phyloP scores from a whole-genome alignment of 2,329 filamentous ascomycete species.

The Trichophyton mentagrophytes region DNA sequence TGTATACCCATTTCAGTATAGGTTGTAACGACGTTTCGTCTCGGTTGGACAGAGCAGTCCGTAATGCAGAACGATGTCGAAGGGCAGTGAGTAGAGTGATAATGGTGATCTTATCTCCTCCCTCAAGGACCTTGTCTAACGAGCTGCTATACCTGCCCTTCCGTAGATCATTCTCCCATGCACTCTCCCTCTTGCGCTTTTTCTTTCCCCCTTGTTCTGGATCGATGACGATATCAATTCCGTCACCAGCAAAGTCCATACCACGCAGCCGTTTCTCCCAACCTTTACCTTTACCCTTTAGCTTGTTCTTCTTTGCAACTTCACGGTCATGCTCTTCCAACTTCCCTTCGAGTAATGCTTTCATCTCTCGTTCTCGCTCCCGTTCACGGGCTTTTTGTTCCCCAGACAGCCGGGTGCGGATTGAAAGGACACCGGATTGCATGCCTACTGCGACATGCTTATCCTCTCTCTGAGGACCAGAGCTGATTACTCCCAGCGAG shows the following conservation, averaged over 20 bases:
- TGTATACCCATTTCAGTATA: conserved; percentile 68
- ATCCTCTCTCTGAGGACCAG: conserved; percentile 59
- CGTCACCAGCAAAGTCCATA: conserved; percentile 71
- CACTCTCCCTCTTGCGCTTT: conserved; percentile 52
- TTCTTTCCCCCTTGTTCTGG: conserved; percentile 47
- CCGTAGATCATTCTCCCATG: conserved; percentile 72
- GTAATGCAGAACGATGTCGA: conserved; percentile 73
- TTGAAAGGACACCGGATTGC: conserved; percentile 80
- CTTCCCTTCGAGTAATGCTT: conserved; percentile 62
- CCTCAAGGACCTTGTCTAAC: conserved; percentile 63
- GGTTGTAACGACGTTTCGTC: conserved; percentile 73
- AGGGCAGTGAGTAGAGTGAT: conserved; percentile 73
- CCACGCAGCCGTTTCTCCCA: conserved; percentile 52
- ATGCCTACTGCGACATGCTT: conserved; percentile 91
- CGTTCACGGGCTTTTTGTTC: conserved; percentile 63
- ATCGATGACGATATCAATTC: conserved; percentile 77
- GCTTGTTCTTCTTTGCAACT: conserved; percentile 55
- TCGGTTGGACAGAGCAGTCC: conserved; percentile 64
- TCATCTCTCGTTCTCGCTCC: conserved; percentile 73
- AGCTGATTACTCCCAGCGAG: conserved; percentile 61
- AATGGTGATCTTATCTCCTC: conserved; percentile 46
- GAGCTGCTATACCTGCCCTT: conserved; percentile 64
- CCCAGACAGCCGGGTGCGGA: conserved; percentile 77
- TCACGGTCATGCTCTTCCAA: conserved; percentile 65
- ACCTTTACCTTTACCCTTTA: conserved; percentile 43